These are phyloP conservation scores for Acacia melanoxylon DNA, from an alignment of 306 rosid genomes.

Conservation along the genomic window DNA sequence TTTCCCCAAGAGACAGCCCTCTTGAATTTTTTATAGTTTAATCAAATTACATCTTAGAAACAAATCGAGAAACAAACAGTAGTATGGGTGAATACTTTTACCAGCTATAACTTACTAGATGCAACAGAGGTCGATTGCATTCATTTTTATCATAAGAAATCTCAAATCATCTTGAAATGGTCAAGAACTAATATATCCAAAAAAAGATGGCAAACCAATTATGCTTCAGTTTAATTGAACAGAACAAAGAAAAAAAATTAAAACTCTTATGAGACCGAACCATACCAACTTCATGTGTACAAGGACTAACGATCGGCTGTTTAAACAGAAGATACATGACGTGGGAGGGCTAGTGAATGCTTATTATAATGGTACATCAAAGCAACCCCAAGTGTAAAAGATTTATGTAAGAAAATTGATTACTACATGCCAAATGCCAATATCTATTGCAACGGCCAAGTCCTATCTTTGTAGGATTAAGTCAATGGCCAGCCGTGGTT, in stretches of 20 bases:
- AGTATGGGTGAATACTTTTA: background rate
- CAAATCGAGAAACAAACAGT: conserved; percentile 5
- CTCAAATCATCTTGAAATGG: conserved; percentile 1
- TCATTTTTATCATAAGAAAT: background rate
- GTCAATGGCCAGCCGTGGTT: background rate
- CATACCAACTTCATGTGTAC: background rate
- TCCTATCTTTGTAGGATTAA: background rate
- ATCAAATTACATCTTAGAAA: conserved; percentile 1
- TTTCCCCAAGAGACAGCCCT: background rate
- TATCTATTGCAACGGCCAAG: background rate
- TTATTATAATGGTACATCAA: background rate
- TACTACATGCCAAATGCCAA: background rate
- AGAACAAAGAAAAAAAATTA: background rate
- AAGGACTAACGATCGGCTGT: background rate
- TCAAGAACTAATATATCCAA: background rate
- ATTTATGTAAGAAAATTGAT: background rate
- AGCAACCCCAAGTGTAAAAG: background rate
- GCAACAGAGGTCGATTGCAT: background rate
- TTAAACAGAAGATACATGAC: background rate
- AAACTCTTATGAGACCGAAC: background rate
- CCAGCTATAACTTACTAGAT: background rate
- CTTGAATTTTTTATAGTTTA: background rate
- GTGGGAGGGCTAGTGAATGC: background rate
- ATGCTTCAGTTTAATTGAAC: background rate
- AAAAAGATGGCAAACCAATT: background rate